Percentiles rank a stretch among this genome's conserved stretches.
Conservation (phyloP, 345 rosid species). For the Linum usitatissimum region DNA sequence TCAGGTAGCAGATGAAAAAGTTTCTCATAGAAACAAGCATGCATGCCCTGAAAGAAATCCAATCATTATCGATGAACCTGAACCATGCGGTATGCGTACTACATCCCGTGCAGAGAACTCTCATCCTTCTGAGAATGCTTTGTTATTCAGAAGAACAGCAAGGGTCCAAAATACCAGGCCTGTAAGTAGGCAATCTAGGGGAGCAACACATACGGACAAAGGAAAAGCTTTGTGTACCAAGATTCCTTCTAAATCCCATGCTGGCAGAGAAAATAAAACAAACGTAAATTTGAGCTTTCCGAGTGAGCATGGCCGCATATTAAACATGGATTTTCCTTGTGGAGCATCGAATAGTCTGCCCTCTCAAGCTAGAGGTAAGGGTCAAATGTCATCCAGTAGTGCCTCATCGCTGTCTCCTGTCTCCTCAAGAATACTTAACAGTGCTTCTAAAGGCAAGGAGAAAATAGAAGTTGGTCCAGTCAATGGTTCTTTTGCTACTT, state of each 20-base stretch:
- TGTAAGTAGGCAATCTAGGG: slow-evolving; percentile 17
- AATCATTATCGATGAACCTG: slow-evolving; percentile 20
- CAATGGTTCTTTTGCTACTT: slow-evolving; percentile 25
- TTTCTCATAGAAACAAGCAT: slow-evolving; percentile 20
- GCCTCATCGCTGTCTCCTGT: slow-evolving; percentile 18
- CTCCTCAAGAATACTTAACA: slow-evolving; percentile 20
- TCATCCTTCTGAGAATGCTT: slow-evolving; percentile 18
- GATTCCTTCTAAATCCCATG: slow-evolving; percentile 14
- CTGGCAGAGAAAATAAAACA: slow-evolving; percentile 18
- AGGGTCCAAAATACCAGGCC: slow-evolving; percentile 22
- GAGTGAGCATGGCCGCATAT: slow-evolving; percentile 15
- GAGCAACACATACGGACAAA: slow-evolving; percentile 26
- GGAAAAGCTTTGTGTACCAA: slow-evolving; percentile 27
- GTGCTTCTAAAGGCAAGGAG: slow-evolving; percentile 57
- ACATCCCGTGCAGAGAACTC: slow-evolving; percentile 17
- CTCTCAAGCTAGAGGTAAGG: slow-evolving; percentile 19
- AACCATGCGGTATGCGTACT: slow-evolving; percentile 12
- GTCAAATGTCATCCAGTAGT: slow-evolving; percentile 13
- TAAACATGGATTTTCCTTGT: slow-evolving; percentile 20
- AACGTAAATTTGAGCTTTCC: slow-evolving; percentile 20
- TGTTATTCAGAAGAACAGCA: slow-evolving; percentile 36
- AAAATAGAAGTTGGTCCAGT: slow-evolving; percentile 28
- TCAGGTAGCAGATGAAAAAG: slow-evolving; percentile 24
- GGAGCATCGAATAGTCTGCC: slow-evolving; percentile 22
- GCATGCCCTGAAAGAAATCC: slow-evolving; percentile 20